Evolutionary conservation across 805 yeast genomes (phyloP), one percentile per base, ranked within the genome.

Genomic region (Lipomyces kockii): DNA sequence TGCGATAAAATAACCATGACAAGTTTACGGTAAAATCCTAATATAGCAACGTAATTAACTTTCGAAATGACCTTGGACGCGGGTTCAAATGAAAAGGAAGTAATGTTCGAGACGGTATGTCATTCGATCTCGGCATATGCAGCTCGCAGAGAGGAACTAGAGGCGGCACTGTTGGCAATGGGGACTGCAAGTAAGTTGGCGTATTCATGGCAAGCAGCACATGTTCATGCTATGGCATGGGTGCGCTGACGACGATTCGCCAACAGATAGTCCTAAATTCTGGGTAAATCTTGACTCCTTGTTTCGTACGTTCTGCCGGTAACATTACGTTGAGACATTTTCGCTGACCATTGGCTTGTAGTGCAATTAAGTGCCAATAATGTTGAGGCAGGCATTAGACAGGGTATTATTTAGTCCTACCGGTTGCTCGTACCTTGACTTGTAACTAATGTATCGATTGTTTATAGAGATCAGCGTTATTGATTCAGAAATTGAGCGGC

Each of bases 231-330:
- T 9, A 20, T 27, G 17, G 55, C n/a, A 7, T 52, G n/a, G 55
- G 32, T 8, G 17, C 14, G 14, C 55, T 6, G 27, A 52, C 55
- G 9, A 17, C n/a, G n/a, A 22, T 22, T 52, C 29, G 9, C 27
- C 32, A 52, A 27, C 55, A 52, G 55, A 25, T 27, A 12, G 32
- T 25, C 27, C 55, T 14, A 52, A 52, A 22, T 27, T n/a, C 27
- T 52, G 55, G 55, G 55, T 52, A 27, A 52, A 52, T 7, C 55
- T 52, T 12, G 55, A 52, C 55, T 20, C 55, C 0, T 22, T 22
- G 29, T 52, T 52, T 52, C 27, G 32, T 25, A 25, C 14, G 55
- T 52, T 52, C 29, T 12, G 3, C 17, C 32, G 32, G n/a, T 25
- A 7, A 6, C 25, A 22, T 52, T 22, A 25, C 2, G 11, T 20